Evolutionary conservation across 768 basidiomycete genomes (phyloP).

Genomic region (Kwoniella sp.): DNA sequence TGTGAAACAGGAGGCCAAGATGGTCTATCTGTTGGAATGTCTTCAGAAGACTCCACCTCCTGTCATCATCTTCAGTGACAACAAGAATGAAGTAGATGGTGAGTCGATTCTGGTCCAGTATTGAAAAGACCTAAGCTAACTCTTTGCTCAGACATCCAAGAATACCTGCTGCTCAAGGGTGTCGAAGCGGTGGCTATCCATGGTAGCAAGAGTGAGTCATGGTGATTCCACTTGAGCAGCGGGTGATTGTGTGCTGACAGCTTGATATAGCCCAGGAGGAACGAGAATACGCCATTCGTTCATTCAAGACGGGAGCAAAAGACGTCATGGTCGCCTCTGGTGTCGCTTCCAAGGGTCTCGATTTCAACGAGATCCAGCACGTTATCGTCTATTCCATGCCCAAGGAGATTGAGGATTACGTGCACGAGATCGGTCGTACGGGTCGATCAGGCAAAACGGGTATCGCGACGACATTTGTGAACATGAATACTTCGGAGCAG

Average conservation of each 20-base stretch:
- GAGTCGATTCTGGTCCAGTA: constrained; percentile 39
- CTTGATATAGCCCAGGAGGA: constrained; percentile 84
- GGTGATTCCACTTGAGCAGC: neutral
- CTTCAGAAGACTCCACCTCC: constrained; percentile 98
- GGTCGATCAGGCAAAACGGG: constrained; percentile 97
- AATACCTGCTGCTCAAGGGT: constrained; percentile 93
- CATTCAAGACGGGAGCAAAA: constrained; percentile 95
- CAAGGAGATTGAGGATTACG: constrained; percentile 99
- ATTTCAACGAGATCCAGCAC: constrained; percentile 98
- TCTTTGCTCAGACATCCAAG: constrained; percentile 80
- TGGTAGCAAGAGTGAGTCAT: constrained; percentile 82
- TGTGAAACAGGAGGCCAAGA: constrained; percentile 99
- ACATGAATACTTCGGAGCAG: constrained; percentile 96
- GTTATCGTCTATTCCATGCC: constrained; percentile 99
- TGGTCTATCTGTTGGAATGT: constrained; percentile 98
- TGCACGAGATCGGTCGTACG: constrained; percentile 98
- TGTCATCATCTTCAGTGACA: constrained; percentile 96
- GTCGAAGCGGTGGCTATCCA: constrained; percentile 99
- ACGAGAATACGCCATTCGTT: constrained; percentile 96
- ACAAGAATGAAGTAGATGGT: constrained; percentile 99
- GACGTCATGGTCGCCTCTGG: constrained; percentile 99
- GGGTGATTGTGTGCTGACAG: neutral
- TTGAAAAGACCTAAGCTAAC: neutral
- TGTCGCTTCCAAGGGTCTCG: constrained; percentile 95
- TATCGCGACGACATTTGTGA: constrained; percentile 97